Evolutionary conservation across 352 stramenopile genomes (phyloP), one percentile per base, ranked within the genome.

Genomic region (Globisporangium apiculatum): DNA sequence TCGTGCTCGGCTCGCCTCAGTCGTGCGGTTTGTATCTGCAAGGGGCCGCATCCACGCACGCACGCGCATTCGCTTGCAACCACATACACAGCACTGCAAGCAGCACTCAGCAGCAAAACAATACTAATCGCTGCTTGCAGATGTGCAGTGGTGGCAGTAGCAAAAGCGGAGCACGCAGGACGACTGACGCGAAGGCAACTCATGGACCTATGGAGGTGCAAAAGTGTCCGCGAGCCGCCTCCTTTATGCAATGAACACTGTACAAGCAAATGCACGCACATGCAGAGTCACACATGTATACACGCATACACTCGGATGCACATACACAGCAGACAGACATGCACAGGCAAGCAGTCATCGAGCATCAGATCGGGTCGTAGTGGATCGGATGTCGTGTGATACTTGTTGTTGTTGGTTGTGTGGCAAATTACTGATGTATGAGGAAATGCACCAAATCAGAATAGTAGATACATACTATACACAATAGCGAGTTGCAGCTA

Each of bases 1-100:
- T 51, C 49, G 38, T 17, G 9, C 17, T 42, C 31, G 3, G 15
- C 24, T 10, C 48, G 11, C 11, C 45, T 12, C 18, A 35, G 40
- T 49, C 50, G 17, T 51, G 36, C 50, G 45, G 18, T 58, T 48
- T 14, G 47, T 63, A 57, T 63, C 58, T 63, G 58, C 58, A 63
- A 48, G 48, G 58, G 58, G 54, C 58, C 17, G 12, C 58, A 12
- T 54, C 37, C 57, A 40, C 40, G 31, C 2, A 41, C 11, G 18
- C 31, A 24, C 18, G 11, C 48, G 11, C 18, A 52, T 6, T 31
- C 24, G 24, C 24, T 31, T 31, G 24, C 24, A 17, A 8, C 1
- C 43, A 48, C 14, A 48, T n/a, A n/a, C 43, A 17, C 43, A 43
- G 35, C 24, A 18, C 37, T 17, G n/a, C 46, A 12, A 12, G 46